Evolutionary conservation across 2,329 filamentous ascomycete species (phyloP).

Genomic region (Calonectria montana): DNA sequence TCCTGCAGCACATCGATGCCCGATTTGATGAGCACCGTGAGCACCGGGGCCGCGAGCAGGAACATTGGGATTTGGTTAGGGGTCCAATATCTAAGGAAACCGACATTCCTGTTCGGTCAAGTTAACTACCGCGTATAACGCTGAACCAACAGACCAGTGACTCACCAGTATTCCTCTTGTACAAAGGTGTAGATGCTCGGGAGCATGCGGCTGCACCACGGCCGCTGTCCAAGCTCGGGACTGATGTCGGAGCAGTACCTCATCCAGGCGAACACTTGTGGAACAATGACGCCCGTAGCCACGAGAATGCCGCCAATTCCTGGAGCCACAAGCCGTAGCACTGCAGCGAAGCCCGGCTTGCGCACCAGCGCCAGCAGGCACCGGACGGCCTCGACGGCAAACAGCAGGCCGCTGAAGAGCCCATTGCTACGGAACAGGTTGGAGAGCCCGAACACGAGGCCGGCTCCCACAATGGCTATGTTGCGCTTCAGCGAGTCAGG

Average conservation of each 20-base stretch:
- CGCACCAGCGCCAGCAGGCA: conserved; percentile 41
- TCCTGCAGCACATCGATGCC: conserved; percentile 54
- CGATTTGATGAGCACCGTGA: conserved; percentile 72
- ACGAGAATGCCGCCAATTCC: conserved; percentile 76
- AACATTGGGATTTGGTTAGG: conserved; percentile 88
- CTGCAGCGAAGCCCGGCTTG: conserved; percentile 46
- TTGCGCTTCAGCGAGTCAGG: conserved; percentile 51
- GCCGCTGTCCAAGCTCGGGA: conserved; percentile 55
- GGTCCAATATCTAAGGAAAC: conserved; percentile 92
- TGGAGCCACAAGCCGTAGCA: conserved; percentile 68
- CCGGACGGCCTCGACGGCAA: conserved; percentile 71
- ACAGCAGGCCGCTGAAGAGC: conserved; percentile 81
- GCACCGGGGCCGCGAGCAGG: conserved; percentile 81
- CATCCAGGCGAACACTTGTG: conserved; percentile 80
- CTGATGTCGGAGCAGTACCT: conserved; percentile 69
- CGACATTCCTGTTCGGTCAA: conserved; percentile 75
- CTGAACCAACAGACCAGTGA: background rate
- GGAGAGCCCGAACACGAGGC: conserved; percentile 76
- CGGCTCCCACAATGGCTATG: conserved; percentile 69
- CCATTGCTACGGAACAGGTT: conserved; percentile 87
- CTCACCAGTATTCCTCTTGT: conserved; percentile 90
- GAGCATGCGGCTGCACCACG: conserved; percentile 80
- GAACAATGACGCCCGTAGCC: conserved; percentile 73
- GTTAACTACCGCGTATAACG: conserved; percentile 28
- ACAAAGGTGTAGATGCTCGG: conserved; percentile 95